A percentile compares a stretch with the other conserved stretches of the same genome.
These are phyloP conservation scores for Tetrastigma voinierianum DNA, from an alignment of 164 flowering plant genomes.

Conservation along the genomic window DNA sequence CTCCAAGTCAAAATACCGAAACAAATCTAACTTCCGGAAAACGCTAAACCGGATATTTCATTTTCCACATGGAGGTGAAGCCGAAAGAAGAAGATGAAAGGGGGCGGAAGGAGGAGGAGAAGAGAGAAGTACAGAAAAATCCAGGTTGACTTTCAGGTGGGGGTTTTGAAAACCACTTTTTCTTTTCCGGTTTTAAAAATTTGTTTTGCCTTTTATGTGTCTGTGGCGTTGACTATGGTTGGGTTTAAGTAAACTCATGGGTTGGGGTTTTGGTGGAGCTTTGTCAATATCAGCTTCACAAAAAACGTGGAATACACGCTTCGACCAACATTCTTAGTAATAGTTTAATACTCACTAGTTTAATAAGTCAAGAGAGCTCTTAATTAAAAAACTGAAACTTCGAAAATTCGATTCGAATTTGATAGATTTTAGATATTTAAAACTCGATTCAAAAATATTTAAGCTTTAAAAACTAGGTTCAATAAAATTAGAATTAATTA, in stretches of 20 bases:
- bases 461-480: too few relatives aligned
- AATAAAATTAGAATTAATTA: too few relatives aligned
- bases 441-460: too few relatives aligned
- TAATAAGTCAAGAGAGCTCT: too few relatives aligned
- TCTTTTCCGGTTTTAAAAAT: background rate
- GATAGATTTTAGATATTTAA: too few relatives aligned
- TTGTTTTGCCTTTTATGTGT: slow-evolving; percentile 3
- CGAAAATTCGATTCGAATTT: too few relatives aligned
- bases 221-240: slow-evolving; percentile 40
- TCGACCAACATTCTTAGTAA: too few relatives aligned
- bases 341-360: too few relatives aligned
- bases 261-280: slow-evolving; percentile 6
- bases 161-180: slow-evolving; percentile 12
- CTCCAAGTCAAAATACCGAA: background rate
- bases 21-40: too few relatives aligned
- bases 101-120: slow-evolving; percentile 12
- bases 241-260: slow-evolving; percentile 20
- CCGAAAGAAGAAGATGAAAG: slow-evolving; percentile 6
- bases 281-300: background rate
- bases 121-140: background rate
- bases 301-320: slow-evolving; percentile 6
- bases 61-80: background rate
- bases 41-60: background rate
- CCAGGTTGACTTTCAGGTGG: slow-evolving; percentile 48
- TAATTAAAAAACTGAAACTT: too few relatives aligned